Conservation (phyloP, 495 filamentous ascomycete species). For the Xylaria sp. region DNA sequence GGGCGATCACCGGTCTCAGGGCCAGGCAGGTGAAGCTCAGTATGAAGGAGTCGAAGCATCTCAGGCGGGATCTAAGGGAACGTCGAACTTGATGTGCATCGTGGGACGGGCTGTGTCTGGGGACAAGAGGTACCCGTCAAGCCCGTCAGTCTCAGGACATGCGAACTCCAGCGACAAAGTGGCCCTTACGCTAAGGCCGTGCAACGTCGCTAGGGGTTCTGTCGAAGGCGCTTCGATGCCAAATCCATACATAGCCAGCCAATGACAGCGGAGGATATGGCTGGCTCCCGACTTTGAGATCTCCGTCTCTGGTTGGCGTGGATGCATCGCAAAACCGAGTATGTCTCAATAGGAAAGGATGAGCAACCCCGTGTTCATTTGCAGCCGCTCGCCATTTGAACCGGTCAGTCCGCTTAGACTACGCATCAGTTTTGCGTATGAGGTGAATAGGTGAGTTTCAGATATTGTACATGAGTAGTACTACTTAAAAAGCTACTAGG, state of each 20-base stretch:
- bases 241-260: not conserved
- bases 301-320: not conserved
- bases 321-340: not conserved
- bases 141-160: constrained; percentile 7
- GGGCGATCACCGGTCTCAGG: not conserved
- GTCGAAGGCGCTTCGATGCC: not conserved
- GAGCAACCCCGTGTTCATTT: not conserved
- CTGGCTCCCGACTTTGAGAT: not conserved
- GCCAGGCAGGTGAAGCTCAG: not conserved
- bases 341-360: constrained; percentile 8
- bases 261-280: constrained; percentile 1
- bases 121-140: not conserved
- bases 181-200: not conserved
- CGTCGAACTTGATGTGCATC: constrained; percentile 1
- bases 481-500: too few species aligned
- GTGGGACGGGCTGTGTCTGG: not conserved
- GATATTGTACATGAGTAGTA: not conserved
- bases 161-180: not conserved
- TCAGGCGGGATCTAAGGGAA: not conserved
- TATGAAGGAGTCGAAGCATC: not conserved
- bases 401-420: not conserved
- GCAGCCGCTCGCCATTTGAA: not conserved
- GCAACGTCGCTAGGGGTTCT: not conserved
- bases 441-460: not conserved
- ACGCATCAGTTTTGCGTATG: not conserved